phyloP scores from a whole-genome alignment of 106 monocot genomes.

The Chionographis japonica region DNA sequence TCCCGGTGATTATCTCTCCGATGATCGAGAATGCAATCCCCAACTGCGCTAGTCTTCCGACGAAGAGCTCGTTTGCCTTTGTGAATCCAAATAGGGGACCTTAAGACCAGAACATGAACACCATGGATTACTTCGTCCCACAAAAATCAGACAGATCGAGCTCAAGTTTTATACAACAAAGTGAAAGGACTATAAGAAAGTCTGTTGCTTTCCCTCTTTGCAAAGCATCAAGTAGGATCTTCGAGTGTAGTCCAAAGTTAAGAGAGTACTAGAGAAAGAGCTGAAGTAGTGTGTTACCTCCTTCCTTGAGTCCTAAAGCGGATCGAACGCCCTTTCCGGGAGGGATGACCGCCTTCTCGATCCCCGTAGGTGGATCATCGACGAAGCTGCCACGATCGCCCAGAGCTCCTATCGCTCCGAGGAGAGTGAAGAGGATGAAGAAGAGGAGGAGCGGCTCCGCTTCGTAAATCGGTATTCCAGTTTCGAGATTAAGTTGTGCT shows the following conservation, averaged over 20 bases:
- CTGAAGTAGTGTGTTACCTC: conserved; percentile 31
- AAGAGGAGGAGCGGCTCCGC: conserved; percentile 93
- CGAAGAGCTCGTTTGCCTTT: conserved; percentile 96
- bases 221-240: too few relatives aligned
- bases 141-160: too few relatives aligned
- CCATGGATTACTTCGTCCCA: too few relatives aligned
- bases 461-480: conserved; percentile 96
- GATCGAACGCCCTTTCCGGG: conserved; percentile 82
- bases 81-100: conserved; percentile 94
- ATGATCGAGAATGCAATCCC: conserved; percentile 93
- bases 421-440: conserved; percentile 99
- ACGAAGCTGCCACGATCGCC: conserved; percentile 83
- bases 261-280: too few relatives aligned
- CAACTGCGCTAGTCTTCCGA: conserved; percentile 84
- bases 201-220: too few relatives aligned
- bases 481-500: conserved; percentile 85
- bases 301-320: conserved; percentile 75
- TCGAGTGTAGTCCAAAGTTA: too few relatives aligned
- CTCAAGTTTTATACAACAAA: too few relatives aligned
- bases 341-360: conserved; percentile 81
- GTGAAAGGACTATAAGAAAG: too few relatives aligned
- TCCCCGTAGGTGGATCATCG: conserved; percentile 61
- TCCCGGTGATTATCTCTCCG: conserved; percentile 92
- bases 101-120: conserved; percentile 10
- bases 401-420: conserved; percentile 96